Conservation (phyloP, 371 early-diverging fungal species). For the Circinella minor region DNA sequence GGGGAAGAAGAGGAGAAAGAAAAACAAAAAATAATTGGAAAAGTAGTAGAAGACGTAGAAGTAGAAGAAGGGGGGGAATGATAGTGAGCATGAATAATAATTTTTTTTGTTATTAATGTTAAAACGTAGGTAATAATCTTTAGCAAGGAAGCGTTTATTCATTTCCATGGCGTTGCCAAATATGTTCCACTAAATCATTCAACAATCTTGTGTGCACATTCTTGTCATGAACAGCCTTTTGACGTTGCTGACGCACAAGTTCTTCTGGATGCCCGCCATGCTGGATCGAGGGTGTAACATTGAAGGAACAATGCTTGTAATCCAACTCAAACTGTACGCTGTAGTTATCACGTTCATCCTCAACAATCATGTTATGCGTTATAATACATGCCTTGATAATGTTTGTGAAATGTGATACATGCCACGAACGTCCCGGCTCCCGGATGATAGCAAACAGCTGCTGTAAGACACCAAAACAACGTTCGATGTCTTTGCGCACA, state of each 20-base stretch:
- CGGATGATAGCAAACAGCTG: not conserved
- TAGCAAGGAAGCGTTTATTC: not conserved
- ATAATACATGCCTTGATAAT: constrained; percentile 3
- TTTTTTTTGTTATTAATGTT: not conserved
- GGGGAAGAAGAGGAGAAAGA: not conserved
- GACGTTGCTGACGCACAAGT: not conserved
- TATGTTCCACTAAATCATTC: not conserved
- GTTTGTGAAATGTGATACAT: not conserved
- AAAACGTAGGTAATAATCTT: not conserved
- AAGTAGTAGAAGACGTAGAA: too few relatives aligned
- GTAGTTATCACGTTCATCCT: too few relatives aligned
- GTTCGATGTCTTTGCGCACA: not conserved
- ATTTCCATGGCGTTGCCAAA: not conserved
- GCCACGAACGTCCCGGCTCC: not conserved
- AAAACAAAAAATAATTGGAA: too few relatives aligned
- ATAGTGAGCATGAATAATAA: not conserved
- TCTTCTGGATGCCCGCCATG: not conserved
- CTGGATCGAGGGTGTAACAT: not conserved
- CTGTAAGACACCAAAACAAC: not conserved
- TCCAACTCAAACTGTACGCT: not conserved
- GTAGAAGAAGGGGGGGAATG: not conserved
- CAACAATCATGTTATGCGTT: constrained; percentile 4
- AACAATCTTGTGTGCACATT: not conserved
- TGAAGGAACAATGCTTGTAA: not conserved
- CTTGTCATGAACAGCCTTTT: not conserved